These are phyloP conservation scores for Fraxinus platypoda DNA, from an alignment of 305 asterid genomes.

Conservation along the genomic window DNA sequence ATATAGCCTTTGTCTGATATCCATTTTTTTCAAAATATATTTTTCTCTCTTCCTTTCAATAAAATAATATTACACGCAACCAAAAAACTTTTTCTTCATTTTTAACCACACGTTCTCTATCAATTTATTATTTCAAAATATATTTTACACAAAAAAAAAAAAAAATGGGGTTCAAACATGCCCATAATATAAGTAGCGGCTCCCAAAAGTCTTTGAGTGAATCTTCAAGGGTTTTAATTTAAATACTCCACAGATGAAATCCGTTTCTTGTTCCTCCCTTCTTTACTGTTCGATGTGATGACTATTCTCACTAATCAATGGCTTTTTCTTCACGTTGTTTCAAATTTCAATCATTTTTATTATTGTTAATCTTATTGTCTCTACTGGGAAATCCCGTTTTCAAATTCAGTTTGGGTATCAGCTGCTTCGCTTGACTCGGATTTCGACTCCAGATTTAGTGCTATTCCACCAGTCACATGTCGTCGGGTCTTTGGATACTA, in stretches of 20 bases:
- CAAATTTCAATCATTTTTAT: conserved; percentile 20
- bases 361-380: conserved; percentile 22
- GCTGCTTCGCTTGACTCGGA: conserved; percentile 30
- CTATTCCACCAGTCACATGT: conserved; percentile 80
- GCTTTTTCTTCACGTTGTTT: conserved; percentile 26
- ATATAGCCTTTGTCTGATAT: too few species aligned
- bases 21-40: too few species aligned
- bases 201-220: too few species aligned
- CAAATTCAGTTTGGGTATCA: conserved; percentile 6
- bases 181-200: too few species aligned
- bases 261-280: conserved; percentile 26
- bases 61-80: too few species aligned
- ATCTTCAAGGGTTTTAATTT: conserved; percentile 18
- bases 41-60: too few species aligned
- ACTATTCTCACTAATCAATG: conserved; percentile 41
- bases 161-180: too few species aligned
- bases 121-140: too few species aligned
- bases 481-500: conserved; percentile 79
- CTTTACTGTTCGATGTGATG: conserved; percentile 39
- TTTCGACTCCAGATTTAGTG: conserved; percentile 43
- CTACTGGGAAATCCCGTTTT: conserved; percentile 40
- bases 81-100: too few species aligned
- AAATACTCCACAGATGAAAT: conserved; percentile 34
- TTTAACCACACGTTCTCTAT: too few species aligned
- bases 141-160: too few species aligned